phyloP scores from a whole-genome alignment of 2,329 filamentous ascomycete genomes.

The Epichloe elymi region DNA sequence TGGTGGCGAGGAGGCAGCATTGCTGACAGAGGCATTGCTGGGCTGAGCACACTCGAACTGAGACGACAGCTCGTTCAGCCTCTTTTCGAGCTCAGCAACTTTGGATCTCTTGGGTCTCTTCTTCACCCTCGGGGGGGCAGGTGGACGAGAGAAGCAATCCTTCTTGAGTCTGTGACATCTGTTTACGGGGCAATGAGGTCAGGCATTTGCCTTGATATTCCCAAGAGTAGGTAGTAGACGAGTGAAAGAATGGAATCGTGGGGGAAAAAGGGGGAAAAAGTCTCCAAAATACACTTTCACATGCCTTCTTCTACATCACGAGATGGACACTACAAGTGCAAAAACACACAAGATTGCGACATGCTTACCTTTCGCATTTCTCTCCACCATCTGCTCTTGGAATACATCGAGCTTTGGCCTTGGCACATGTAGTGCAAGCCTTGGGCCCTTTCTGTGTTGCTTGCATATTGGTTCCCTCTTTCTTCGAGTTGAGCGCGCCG shows the following conservation, averaged over 20 bases:
- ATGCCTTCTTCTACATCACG: not conserved
- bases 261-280: not conserved
- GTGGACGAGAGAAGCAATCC: slow-evolving; percentile 31
- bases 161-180: slow-evolving; percentile 37
- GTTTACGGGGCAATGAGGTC: not conserved
- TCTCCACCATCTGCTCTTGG: slow-evolving; percentile 24
- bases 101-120: slow-evolving; percentile 33
- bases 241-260: not conserved
- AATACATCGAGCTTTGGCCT: slow-evolving; percentile 38
- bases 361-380: slow-evolving; percentile 34
- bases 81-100: slow-evolving; percentile 37
- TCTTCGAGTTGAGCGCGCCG: not conserved
- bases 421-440: slow-evolving; percentile 37
- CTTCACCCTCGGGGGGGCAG: slow-evolving; percentile 33
- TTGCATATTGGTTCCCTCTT: slow-evolving; percentile 10
- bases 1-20: slow-evolving; percentile 5
- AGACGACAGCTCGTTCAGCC: slow-evolving; percentile 34
- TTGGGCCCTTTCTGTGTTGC: slow-evolving; percentile 29
- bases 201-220: not conserved
- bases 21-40: slow-evolving; percentile 6
- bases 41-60: slow-evolving; percentile 23
- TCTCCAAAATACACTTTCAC: not conserved
- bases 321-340: not conserved
- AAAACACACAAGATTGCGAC: not conserved
- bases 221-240: not conserved